A percentile compares a stretch with the other conserved stretches of the same genome.
These are phyloP conservation scores for Botrytis sinoallii DNA, from an alignment of 2,329 filamentous ascomycete genomes.

Conservation along the genomic window DNA sequence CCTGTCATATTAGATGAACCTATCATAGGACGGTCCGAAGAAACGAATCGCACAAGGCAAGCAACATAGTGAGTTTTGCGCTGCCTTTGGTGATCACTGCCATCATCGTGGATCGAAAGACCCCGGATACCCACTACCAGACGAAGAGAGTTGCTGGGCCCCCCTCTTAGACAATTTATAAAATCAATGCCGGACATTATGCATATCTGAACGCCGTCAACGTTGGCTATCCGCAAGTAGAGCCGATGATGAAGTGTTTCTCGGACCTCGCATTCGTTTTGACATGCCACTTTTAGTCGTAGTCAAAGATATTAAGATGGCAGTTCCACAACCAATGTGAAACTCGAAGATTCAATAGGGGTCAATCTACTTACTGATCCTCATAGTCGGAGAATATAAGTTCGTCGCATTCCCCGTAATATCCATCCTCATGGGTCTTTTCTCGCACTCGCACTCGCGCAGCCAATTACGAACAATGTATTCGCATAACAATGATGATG, in stretches of 20 bases:
- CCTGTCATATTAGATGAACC: not conserved
- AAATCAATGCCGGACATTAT: not conserved
- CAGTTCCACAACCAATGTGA: not conserved
- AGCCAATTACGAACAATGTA: not conserved
- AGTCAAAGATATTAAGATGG: not conserved
- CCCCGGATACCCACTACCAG: not conserved
- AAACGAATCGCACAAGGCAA: not conserved
- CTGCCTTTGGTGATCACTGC: not conserved
- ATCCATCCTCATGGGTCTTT: not conserved
- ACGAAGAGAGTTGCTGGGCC: not conserved
- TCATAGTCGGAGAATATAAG: not conserved
- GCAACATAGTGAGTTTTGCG: not conserved
- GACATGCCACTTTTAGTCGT: not conserved
- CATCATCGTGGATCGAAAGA: not conserved
- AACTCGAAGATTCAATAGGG: not conserved
- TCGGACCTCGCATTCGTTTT: slow-evolving; percentile 3
- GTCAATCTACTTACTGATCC: not conserved
- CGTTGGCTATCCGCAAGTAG: not conserved
- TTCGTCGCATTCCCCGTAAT: not conserved
- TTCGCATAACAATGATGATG: not conserved
- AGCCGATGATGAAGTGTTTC: not conserved
- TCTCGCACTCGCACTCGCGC: not conserved
- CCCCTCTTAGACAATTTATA: not conserved
- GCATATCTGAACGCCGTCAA: not conserved
- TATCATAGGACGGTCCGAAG: not conserved